Conservation (phyloP, 106 monocot genomes). For the Phalaenopsis equestris region DNA sequence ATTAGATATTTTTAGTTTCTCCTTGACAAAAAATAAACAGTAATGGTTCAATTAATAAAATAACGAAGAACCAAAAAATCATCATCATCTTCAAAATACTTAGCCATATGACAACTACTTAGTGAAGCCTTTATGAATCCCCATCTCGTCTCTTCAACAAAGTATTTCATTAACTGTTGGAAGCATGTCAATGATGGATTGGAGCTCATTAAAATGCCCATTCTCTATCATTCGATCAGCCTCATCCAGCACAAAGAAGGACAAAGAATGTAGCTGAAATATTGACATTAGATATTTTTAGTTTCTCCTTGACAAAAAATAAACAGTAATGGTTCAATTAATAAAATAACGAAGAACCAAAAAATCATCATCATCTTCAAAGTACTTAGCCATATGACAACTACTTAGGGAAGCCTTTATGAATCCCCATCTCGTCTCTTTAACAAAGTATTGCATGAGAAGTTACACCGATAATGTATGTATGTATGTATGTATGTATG, state of each 20-base stretch:
- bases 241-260: constrained; percentile 97
- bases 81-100: not conserved
- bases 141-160: no score
- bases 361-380: no score
- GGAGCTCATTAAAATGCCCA: constrained; percentile 92
- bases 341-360: not conserved
- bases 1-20: not conserved
- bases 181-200: constrained; percentile 91
- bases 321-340: not conserved
- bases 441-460: no score
- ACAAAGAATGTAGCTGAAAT: constrained; percentile 74
- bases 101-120: no score
- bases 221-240: constrained; percentile 97
- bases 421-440: no score
- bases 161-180: constrained; percentile 35
- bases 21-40: not conserved
- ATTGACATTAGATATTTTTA: not conserved
- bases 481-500: no score
- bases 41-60: not conserved
- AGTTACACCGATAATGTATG: no score
- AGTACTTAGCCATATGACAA: no score
- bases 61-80: not conserved
- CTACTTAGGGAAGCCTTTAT: no score
- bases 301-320: not conserved
- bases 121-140: no score